Evolutionary conservation across 2,329 filamentous ascomycete genomes (phyloP), one percentile per base, ranked within the genome.

Genomic region (Alternaria sp.): DNA sequence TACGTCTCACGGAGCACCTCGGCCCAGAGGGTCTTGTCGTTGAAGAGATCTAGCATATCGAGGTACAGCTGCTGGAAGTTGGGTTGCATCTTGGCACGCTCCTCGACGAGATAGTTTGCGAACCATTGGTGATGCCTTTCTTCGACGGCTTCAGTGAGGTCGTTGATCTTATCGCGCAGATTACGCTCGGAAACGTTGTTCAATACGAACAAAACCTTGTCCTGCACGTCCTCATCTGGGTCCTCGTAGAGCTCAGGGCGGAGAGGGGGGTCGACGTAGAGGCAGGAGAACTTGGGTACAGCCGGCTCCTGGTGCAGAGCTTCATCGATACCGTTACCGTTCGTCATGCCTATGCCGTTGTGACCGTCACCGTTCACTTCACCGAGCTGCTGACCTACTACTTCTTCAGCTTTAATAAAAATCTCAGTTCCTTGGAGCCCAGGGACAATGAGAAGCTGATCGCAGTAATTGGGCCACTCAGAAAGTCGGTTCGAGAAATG

Each of bases 111-210:
- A 75, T 98, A 97, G 51, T 90, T 90, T 7, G 96, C 96, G 76
- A 99, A 99, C 96, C 96, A 99, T 76, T 96, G 93, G 74, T 96
- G 92, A 77, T 97, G 91, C 69, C 90, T 89, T 57, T 91, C 88
- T 54, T 93, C 89, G 51, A 99, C 83, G 47, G 92, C 89, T 43
- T 93, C 90, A 54, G 89, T 90, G 40, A 99, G 87, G 69, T 97
- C 93, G 57, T 86, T 86, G 73, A 95, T 90, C 81, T 97, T 97
- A 44, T 90, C 87, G 56, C 92, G 89, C 17, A 99, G 84, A 47
- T 97, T 98, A 45, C 91, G 89, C 71, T 96, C 91, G 0, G 96
- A 98, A 56, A 99, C 90, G 71, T 99, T 99, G 85, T 99, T 99
- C 62, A 99, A 85, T 25, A 96, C 92, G 74, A 99, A 99, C 70